These are phyloP conservation scores for Mallotus nudiflorus DNA, from an alignment of 345 rosid genomes.

Conservation along the genomic window DNA sequence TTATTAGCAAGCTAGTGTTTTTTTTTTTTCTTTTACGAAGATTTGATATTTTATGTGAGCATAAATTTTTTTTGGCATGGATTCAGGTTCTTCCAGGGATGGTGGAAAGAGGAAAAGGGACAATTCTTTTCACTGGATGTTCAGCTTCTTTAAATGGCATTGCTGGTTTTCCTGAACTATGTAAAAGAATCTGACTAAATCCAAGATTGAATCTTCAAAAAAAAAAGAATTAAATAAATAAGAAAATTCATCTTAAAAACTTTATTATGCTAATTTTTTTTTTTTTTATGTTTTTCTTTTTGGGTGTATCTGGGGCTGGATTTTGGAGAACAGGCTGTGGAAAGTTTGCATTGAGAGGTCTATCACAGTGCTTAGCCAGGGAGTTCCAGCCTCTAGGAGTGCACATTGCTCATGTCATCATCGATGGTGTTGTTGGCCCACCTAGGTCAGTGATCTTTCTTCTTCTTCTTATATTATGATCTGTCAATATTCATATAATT, in stretches of 20 bases:
- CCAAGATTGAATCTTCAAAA: neutral
- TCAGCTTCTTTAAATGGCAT: constrained; percentile 81
- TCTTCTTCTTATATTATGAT: neutral
- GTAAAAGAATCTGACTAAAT: constrained; percentile 37
- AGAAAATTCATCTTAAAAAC: neutral
- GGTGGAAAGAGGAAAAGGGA: constrained; percentile 89
- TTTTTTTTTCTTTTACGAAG: no score
- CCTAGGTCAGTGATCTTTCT: constrained; percentile 50
- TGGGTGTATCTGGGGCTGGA: no score
- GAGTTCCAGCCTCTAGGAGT: constrained; percentile 80
- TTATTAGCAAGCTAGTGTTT: no score
- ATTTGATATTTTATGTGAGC: constrained; percentile 1
- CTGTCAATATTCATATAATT: no score
- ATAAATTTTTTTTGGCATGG: neutral
- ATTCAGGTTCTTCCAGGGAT: constrained; percentile 78
- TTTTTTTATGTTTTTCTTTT: neutral
- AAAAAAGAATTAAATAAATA: no score
- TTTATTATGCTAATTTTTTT: neutral
- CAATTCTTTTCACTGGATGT: constrained; percentile 91
- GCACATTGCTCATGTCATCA: constrained; percentile 85
- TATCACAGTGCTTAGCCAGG: constrained; percentile 78
- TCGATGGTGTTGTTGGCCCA: constrained; percentile 78
- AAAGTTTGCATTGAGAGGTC: constrained; percentile 82
- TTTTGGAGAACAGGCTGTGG: constrained; percentile 61
- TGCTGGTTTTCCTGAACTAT: constrained; percentile 84